Percentiles rank a stretch among this genome's conserved stretches.
phyloP scores from a whole-genome alignment of 331 rosid genomes.

The Dryas integrifolia region DNA sequence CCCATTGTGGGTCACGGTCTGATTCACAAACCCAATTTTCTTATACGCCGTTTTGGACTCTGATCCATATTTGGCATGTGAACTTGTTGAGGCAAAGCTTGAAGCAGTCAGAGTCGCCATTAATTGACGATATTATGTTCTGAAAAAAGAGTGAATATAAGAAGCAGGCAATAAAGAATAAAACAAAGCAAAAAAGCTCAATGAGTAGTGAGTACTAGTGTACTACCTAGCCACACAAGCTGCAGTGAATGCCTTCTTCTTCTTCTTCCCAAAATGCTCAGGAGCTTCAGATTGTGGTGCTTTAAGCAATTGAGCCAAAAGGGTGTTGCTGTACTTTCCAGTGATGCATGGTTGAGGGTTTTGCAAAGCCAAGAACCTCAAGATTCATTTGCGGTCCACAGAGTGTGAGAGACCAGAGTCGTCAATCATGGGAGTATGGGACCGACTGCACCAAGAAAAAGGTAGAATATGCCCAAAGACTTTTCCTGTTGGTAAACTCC shows the following conservation, averaged over 20 bases:
- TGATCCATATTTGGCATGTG: constrained; percentile 23
- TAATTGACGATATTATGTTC: neutral
- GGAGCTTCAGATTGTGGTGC: neutral
- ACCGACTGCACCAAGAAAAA: neutral
- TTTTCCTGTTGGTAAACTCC: neutral
- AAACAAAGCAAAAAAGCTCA: neutral
- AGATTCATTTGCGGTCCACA: constrained; percentile 31
- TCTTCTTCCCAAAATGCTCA: neutral
- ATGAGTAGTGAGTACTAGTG: no score
- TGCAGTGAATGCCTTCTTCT: neutral
- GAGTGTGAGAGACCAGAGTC: neutral
- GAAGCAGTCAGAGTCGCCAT: constrained; percentile 60
- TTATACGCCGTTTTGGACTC: constrained; percentile 36
- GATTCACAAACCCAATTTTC: constrained; percentile 35
- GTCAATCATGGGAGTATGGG: neutral
- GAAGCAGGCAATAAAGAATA: neutral
- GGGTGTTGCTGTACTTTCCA: constrained; percentile 9
- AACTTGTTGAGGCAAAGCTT: constrained; percentile 39
- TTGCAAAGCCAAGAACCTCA: constrained; percentile 23
- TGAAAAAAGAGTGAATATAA: constrained; percentile 16
- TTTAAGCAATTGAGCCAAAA: neutral
- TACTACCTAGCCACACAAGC: neutral
- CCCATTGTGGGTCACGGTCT: constrained; percentile 41
- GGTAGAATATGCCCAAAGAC: constrained; percentile 24
- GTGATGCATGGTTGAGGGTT: constrained; percentile 12